Base-by-base conservation (phyloP, 2,329 filamentous ascomycete species). In the Mycosphaerella arachidis region DNA sequence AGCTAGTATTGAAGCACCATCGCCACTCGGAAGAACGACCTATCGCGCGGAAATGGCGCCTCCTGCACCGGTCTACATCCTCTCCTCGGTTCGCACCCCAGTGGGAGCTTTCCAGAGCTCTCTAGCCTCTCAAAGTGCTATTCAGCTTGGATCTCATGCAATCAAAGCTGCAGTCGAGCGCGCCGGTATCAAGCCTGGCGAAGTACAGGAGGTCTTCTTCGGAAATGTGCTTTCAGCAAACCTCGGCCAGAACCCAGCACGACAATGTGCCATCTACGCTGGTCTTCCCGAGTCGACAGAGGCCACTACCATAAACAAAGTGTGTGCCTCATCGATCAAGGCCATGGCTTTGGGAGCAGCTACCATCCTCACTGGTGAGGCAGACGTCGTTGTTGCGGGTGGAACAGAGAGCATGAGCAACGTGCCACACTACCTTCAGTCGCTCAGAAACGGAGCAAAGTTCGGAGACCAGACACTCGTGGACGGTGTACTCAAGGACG, bases 341-440 rank as follows among this genome's bases (percentile, higher is more conserved):
- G 91, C 94, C 68, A 88, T 99, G 73, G 91, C 96, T 67, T 84
- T 99, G 62, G 94, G 90, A 68, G 91, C 93, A 55, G 94, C 97
- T 79, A 97, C 93, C 71, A 99, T 99, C 81, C 92, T 97, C 76
- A 96, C 92, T 56, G 93, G 94, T 68, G 96, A 91, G 74, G 93
- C 93, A 66, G 88, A 91, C 69, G 88, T 97, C 67, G 87, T 99
- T 66, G 91, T 99, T 61, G 94, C 92, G 66, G 94, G 92, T 73
- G 94, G 94, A 70, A 87, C 93, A 68, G 94, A 99, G 82, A 96
- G 92, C 82, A 99, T 99, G 94, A 96, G 92, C 74, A 97, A 97
- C 81, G 84, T 89, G 57, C 94, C 94, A 55, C 92, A 99, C 82
- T 99, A 99, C 82, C 88, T 97, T 56, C 90, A 92, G 66, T 90